Evolutionary conservation across 179 eudicot species (phyloP).

Genomic region (Heliamphora pulchella): DNA sequence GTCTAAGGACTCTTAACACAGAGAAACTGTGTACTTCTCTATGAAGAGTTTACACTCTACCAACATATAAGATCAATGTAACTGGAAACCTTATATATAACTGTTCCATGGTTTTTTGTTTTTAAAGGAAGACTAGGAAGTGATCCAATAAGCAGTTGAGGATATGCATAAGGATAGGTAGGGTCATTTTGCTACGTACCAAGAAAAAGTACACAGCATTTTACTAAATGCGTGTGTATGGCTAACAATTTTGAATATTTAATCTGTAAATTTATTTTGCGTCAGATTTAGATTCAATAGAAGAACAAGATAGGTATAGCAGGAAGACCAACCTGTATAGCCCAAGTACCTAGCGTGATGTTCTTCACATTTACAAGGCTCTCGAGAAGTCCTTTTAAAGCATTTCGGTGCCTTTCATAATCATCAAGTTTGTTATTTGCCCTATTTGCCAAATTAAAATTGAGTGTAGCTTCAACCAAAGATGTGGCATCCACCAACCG

Average conservation of each 20-base stretch:
- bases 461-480: not conserved
- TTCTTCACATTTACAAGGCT: not conserved
- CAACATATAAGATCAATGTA: too few species aligned
- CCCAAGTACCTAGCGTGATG: not conserved
- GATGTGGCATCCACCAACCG: not conserved
- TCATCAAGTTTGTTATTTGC: not conserved
- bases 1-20: not conserved
- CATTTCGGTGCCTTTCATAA: not conserved
- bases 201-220: too few species aligned
- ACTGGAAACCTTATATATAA: not conserved
- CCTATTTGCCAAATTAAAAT: not conserved
- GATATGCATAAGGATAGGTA: too few species aligned
- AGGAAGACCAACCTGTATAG: slow-evolving; percentile 3
- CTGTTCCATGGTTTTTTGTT: too few species aligned
- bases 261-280: too few species aligned
- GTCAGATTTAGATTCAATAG: too few species aligned
- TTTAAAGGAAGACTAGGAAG: too few species aligned
- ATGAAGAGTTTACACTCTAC: not conserved
- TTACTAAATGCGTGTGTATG: too few species aligned
- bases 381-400: not conserved
- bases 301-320: not conserved
- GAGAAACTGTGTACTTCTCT: not conserved
- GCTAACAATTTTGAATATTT: too few species aligned
- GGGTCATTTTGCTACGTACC: too few species aligned
- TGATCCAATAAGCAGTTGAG: too few species aligned